phyloP scores from a whole-genome alignment of 768 basidiomycete species.

The Xerocomellus intermedius region DNA sequence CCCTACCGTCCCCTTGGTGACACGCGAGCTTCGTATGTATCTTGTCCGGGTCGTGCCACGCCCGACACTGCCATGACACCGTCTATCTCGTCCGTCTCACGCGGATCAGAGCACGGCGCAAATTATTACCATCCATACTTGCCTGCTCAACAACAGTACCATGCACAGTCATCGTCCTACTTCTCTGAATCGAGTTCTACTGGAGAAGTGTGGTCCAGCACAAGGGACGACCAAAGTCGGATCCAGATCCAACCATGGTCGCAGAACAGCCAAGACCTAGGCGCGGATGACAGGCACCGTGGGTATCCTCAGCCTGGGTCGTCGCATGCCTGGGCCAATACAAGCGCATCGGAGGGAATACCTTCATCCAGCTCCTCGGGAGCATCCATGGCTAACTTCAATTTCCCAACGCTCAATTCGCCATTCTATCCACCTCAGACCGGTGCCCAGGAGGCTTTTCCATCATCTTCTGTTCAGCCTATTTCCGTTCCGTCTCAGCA shows the following conservation, averaged over 20 bases:
- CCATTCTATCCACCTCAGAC: constrained; percentile 52
- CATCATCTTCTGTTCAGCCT: constrained; percentile 34
- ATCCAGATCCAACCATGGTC: constrained; percentile 26
- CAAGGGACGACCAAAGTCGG: constrained; percentile 25
- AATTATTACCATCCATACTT: constrained; percentile 28
- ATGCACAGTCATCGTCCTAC: constrained; percentile 24
- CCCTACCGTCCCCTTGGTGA: constrained; percentile 28
- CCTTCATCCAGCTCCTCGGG: constrained; percentile 22
- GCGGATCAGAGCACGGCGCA: constrained; percentile 24
- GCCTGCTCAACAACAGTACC: constrained; percentile 24
- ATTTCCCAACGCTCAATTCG: constrained; percentile 54
- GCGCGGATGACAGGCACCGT: constrained; percentile 28
- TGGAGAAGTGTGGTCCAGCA: constrained; percentile 21
- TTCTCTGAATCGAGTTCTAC: constrained; percentile 18
- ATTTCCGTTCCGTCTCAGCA: constrained; percentile 29
- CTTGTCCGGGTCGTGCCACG: constrained; percentile 27
- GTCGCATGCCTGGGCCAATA: constrained; percentile 26
- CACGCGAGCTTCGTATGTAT: constrained; percentile 24
- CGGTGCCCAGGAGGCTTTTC: constrained; percentile 32
- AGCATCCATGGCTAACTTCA: constrained; percentile 25
- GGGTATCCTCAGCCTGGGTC: constrained; percentile 26
- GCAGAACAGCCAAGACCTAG: constrained; percentile 24
- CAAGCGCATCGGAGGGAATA: constrained; percentile 24
- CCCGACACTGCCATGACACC: constrained; percentile 25
- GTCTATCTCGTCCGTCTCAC: constrained; percentile 23